phyloP scores from a whole-genome alignment of 345 rosid species.

The Chamaenerion angustifolium region DNA sequence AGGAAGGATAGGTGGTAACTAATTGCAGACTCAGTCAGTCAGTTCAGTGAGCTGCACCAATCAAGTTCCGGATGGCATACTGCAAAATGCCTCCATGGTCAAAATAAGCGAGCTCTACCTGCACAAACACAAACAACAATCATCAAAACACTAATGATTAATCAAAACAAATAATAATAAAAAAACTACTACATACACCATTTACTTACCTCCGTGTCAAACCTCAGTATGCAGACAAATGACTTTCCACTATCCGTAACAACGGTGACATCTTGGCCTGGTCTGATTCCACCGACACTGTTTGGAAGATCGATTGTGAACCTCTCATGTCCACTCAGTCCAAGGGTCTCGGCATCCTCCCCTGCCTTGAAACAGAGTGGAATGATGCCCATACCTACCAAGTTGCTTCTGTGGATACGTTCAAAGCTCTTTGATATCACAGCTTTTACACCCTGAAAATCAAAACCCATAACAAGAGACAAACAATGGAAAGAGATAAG shows the following conservation, averaged over 20 bases:
- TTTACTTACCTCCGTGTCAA: slow-evolving; percentile 67
- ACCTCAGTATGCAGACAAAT: slow-evolving; percentile 51
- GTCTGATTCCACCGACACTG: slow-evolving; percentile 50
- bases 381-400: slow-evolving; percentile 84
- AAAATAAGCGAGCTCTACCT: slow-evolving; percentile 41
- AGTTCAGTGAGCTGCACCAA: slow-evolving; percentile 7
- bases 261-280: slow-evolving; percentile 77
- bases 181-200: too few species aligned
- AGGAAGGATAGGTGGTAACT: too few species aligned
- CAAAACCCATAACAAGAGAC: slow-evolving; percentile 3
- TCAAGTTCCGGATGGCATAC: slow-evolving; percentile 32
- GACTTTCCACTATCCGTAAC: slow-evolving; percentile 54
- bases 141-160: too few species aligned
- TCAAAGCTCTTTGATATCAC: slow-evolving; percentile 85
- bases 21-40: too few species aligned
- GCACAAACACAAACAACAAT: slow-evolving; percentile 1
- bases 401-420: slow-evolving; percentile 74
- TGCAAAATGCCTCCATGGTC: slow-evolving; percentile 44
- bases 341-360: slow-evolving; percentile 67
- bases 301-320: slow-evolving; percentile 55
- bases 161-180: too few species aligned
- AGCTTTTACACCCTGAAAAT: slow-evolving; percentile 76
- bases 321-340: slow-evolving; percentile 70
- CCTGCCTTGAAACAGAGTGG: slow-evolving; percentile 79
- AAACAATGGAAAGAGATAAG: too few species aligned